These are phyloP conservation scores for Posidonia oceanica DNA, from an alignment of 116 monocot species.

Conservation along the genomic window DNA sequence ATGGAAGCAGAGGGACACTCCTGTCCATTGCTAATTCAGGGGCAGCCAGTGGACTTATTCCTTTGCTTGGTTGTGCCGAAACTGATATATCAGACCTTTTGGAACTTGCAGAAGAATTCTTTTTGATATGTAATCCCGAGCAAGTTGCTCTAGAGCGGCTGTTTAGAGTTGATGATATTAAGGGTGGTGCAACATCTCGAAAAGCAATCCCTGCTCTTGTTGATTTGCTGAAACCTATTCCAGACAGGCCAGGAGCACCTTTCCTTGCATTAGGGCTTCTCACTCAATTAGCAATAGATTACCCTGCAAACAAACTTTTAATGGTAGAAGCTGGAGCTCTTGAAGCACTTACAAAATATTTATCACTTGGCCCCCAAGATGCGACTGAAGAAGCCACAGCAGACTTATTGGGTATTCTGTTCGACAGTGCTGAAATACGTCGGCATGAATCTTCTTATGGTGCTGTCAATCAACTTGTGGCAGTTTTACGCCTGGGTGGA, in stretches of 20 bases:
- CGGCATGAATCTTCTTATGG: constrained; percentile 72
- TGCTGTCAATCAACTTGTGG: constrained; percentile 89
- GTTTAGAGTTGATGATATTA: constrained; percentile 89
- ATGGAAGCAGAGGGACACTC: constrained; percentile 83
- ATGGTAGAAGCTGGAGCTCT: constrained; percentile 97
- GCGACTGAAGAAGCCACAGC: constrained; percentile 95
- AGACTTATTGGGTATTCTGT: constrained; percentile 77
- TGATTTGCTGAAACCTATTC: constrained; percentile 97
- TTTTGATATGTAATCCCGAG: constrained; percentile 52
- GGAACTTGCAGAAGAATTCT: constrained; percentile 74
- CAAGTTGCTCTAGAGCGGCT: constrained; percentile 64
- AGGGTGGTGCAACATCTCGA: constrained; percentile 68
- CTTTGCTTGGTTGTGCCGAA: constrained; percentile 96
- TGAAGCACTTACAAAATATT: constrained; percentile 83
- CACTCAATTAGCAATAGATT: constrained; percentile 73
- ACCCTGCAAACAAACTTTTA: constrained; percentile 50
- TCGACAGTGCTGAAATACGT: constrained; percentile 74
- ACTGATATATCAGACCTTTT: constrained; percentile 75
- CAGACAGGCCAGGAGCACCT: constrained; percentile 95
- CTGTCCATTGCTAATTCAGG: constrained; percentile 93
- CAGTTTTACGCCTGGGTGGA: constrained; percentile 83
- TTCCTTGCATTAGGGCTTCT: constrained; percentile 75
- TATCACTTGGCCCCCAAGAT: constrained; percentile 92
- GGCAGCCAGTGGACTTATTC: constrained; percentile 64
- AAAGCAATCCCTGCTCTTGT: constrained; percentile 91